Conservation (phyloP, 805 yeast species). For the Pachysolen tannophilus region DNA sequence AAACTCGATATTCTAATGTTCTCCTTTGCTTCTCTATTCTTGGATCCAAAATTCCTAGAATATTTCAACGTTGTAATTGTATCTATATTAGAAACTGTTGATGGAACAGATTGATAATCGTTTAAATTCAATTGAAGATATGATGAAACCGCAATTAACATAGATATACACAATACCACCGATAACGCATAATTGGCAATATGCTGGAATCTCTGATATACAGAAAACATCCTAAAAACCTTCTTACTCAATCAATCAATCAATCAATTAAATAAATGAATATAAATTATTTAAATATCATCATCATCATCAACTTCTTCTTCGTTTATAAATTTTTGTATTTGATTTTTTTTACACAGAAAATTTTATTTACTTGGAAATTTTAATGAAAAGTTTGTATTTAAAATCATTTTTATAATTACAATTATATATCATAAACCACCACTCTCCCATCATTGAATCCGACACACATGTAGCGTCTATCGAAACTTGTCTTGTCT, state of each 20-base stretch:
- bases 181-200: constrained; percentile 48
- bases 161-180: constrained; percentile 31
- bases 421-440: constrained; percentile 12
- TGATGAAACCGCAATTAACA: constrained; percentile 27
- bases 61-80: constrained; percentile 13
- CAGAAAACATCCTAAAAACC: constrained; percentile 39
- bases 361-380: no score
- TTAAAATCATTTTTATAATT: no score
- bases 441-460: constrained; percentile 25
- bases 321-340: no score
- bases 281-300: no score
- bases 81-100: constrained; percentile 19
- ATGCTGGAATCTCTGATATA: constrained; percentile 37
- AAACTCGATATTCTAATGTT: constrained; percentile 56
- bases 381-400: no score
- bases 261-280: no score
- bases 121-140: constrained; percentile 18
- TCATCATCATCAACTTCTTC: no score
- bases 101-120: not conserved
- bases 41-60: constrained; percentile 43
- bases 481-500: constrained; percentile 16
- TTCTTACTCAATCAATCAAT: no score
- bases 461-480: constrained; percentile 22
- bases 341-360: no score
- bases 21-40: constrained; percentile 62